Percentiles rank a stretch among this genome's conserved stretches.
Evolutionary conservation across 768 basidiomycete species (phyloP).

Genomic region (Gelatoporia subvermispora): DNA sequence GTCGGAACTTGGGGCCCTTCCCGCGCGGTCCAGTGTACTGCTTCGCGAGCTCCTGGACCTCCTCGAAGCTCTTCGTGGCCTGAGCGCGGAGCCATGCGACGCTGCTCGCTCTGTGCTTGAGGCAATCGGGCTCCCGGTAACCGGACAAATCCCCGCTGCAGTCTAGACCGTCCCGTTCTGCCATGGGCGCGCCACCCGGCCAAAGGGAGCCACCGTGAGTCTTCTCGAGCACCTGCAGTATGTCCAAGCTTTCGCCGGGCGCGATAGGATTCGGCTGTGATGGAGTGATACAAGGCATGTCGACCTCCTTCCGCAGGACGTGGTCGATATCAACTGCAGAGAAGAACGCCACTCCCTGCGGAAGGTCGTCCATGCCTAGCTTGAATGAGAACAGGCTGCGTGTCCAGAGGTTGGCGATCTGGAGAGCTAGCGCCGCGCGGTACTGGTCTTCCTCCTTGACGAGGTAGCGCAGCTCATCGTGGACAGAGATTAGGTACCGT

Average conservation of each 20-base stretch:
- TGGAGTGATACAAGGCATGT: slow-evolving; percentile 93
- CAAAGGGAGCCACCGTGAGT: slow-evolving; percentile 69
- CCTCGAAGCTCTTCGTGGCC: slow-evolving; percentile 63
- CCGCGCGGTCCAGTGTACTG: slow-evolving; percentile 25
- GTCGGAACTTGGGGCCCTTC: too few species aligned
- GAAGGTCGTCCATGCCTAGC: slow-evolving; percentile 94
- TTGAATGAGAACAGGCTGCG: slow-evolving; percentile 84
- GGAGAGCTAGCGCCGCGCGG: slow-evolving; percentile 87
- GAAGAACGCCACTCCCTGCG: slow-evolving; percentile 95
- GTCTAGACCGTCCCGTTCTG: slow-evolving; percentile 16
- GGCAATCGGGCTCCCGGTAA: slow-evolving; percentile 54
- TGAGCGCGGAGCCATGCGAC: slow-evolving; percentile 75
- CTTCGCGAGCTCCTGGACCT: slow-evolving; percentile 66
- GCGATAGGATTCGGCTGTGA: slow-evolving; percentile 81
- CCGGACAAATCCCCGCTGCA: slow-evolving; percentile 38
- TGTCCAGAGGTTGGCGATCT: slow-evolving; percentile 96
- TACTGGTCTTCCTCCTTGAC: slow-evolving; percentile 86
- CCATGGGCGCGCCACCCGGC: slow-evolving; percentile 57
- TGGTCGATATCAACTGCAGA: slow-evolving; percentile 92
- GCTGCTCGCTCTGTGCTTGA: slow-evolving; percentile 57
- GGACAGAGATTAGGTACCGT: slow-evolving; percentile 93
- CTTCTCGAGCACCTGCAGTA: slow-evolving; percentile 54
- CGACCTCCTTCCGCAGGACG: slow-evolving; percentile 91
- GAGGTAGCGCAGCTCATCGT: slow-evolving; percentile 94
- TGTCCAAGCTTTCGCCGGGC: slow-evolving; percentile 83